A percentile compares a stretch with the other conserved stretches of the same genome.
These are phyloP conservation scores for Colletotrichum tamarilloi DNA, from an alignment of 2,329 filamentous ascomycete genomes.

Conservation along the genomic window DNA sequence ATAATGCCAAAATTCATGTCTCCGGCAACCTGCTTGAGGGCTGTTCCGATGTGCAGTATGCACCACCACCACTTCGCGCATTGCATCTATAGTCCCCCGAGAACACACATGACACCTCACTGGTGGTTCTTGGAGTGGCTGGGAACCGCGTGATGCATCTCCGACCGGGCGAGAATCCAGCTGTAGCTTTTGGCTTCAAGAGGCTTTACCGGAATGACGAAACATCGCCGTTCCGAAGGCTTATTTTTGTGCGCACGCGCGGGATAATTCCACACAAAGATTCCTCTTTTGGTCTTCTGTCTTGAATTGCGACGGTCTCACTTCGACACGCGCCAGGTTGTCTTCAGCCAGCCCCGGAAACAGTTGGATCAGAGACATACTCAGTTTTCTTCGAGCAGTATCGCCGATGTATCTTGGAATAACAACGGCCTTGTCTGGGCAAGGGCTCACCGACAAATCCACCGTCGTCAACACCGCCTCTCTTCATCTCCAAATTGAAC, in stretches of 20 bases:
- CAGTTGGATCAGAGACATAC: constrained; percentile 9
- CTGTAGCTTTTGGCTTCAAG: not conserved
- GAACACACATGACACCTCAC: not conserved
- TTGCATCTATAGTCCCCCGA: not conserved
- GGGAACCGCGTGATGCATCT: not conserved
- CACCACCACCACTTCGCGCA: not conserved
- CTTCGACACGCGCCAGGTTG: not conserved
- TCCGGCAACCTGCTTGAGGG: not conserved
- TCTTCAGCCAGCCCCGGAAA: not conserved
- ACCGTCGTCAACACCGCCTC: not conserved
- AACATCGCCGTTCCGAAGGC: not conserved
- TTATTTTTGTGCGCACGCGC: too few relatives aligned
- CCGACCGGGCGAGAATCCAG: not conserved
- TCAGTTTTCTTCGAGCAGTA: not conserved
- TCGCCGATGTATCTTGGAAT: not conserved
- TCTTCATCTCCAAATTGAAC: not conserved
- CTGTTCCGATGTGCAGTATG: not conserved
- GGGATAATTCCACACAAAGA: not conserved
- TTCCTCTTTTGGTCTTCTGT: not conserved
- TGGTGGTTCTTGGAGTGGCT: not conserved
- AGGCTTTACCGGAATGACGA: not conserved
- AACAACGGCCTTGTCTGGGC: not conserved
- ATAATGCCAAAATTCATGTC: constrained; percentile 8
- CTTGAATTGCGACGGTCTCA: not conserved
- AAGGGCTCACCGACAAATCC: not conserved